phyloP scores from a whole-genome alignment of 768 basidiomycete species.

The Mrakia gelida region DNA sequence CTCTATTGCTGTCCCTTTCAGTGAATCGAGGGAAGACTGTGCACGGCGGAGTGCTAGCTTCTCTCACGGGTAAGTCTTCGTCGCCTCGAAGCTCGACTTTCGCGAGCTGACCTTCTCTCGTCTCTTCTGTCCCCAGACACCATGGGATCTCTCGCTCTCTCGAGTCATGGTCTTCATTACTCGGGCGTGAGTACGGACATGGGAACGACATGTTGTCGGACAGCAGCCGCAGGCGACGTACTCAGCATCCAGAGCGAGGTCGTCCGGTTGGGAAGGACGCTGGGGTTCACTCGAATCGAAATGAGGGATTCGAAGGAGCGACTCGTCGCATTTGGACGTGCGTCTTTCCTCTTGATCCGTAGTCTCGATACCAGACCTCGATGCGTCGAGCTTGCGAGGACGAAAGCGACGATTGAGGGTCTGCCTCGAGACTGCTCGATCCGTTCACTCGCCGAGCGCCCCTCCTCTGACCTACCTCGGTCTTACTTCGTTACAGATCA shows the following conservation, averaged over 20 bases:
- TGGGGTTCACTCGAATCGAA: conserved; percentile 29
- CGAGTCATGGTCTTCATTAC: conserved; percentile 21
- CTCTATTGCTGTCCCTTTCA: background rate
- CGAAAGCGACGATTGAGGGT: no score
- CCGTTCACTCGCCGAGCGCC: background rate
- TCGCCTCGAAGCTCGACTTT: background rate
- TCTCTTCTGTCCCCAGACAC: background rate
- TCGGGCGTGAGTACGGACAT: conserved; percentile 25
- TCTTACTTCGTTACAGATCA: conserved; percentile 1
- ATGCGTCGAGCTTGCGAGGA: no score
- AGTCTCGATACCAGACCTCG: no score
- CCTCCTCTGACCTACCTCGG: background rate
- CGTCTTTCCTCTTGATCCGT: background rate
- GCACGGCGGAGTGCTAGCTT: conserved; percentile 22
- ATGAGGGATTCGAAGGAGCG: conserved; percentile 17
- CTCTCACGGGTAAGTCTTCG: conserved; percentile 1
- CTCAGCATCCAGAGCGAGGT: conserved; percentile 19
- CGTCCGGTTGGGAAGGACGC: conserved; percentile 15
- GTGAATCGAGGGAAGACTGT: conserved; percentile 26
- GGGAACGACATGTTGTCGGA: conserved; percentile 21
- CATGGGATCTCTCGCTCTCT: conserved; percentile 29
- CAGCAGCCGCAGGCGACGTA: conserved; percentile 18
- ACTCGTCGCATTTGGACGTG: conserved; percentile 26
- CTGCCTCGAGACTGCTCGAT: no score
- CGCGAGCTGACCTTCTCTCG: background rate